phyloP scores from a whole-genome alignment of 805 yeast genomes.

The Kuraishia hungarica region DNA sequence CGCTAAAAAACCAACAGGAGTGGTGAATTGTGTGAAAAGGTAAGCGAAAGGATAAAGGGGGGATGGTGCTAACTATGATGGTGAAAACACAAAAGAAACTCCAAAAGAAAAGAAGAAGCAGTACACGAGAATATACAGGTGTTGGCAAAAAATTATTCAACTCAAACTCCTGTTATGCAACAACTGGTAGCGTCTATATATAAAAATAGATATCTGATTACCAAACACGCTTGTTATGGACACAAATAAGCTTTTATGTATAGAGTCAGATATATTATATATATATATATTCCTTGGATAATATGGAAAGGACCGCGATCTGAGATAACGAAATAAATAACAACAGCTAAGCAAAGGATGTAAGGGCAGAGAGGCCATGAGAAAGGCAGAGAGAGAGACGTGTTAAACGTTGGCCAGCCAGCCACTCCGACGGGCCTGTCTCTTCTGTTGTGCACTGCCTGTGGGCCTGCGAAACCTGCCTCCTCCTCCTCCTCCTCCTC shows the following conservation, averaged over 20 bases:
- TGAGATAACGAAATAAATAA: background rate
- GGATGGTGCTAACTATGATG: background rate
- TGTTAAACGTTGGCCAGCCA: background rate
- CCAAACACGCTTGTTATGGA: background rate
- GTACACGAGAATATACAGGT: background rate
- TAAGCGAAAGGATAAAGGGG: background rate
- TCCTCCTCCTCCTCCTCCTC: no score
- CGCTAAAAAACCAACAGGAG: background rate
- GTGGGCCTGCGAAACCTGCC: no score
- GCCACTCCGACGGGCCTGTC: background rate
- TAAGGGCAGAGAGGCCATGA: background rate
- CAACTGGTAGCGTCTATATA: no score
- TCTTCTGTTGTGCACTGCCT: background rate
- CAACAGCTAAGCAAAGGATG: background rate
- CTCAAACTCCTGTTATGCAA: no score
- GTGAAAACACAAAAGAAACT: background rate
- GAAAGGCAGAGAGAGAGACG: background rate
- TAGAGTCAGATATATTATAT: background rate
- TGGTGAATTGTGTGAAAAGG: slow-evolving; percentile 5
- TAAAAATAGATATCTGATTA: no score
- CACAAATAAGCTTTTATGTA: no score
- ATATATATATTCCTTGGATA: background rate
- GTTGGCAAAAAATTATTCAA: no score
- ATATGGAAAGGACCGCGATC: background rate
- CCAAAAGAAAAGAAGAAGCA: background rate